Percentiles rank a stretch among this genome's conserved stretches.
Evolutionary conservation across 208 protist genomes (phyloP).

Genomic region (Leishmania braziliensis): DNA sequence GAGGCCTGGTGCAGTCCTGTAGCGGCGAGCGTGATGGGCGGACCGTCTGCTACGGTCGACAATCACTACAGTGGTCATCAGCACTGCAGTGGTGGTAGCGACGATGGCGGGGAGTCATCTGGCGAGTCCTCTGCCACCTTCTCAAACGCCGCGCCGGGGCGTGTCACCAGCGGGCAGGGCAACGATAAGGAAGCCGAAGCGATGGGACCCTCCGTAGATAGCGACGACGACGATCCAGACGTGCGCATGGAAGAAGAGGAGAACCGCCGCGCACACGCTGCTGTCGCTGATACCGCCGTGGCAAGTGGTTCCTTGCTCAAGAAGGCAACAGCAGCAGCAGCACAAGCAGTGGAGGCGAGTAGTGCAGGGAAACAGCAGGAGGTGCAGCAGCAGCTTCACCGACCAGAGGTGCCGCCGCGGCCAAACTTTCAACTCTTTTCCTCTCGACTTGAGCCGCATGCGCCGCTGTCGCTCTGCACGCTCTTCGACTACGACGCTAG

Average conservation of each 20-base stretch:
- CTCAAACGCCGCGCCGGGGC: background rate
- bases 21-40: background rate
- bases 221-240: slow-evolving; percentile 7
- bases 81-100: background rate
- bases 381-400: background rate
- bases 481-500: slow-evolving; percentile 33
- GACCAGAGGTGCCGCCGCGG: slow-evolving; percentile 28
- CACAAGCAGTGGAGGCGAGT: too few relatives aligned
- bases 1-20: background rate
- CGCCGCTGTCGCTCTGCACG: slow-evolving; percentile 33
- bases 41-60: background rate
- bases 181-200: background rate
- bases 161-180: background rate
- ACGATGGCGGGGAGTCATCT: background rate
- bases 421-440: slow-evolving; percentile 46
- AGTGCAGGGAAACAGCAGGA: background rate
- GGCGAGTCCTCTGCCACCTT: background rate
- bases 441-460: slow-evolving; percentile 40
- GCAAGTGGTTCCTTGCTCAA: background rate
- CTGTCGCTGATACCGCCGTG: background rate
- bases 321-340: background rate
- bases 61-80: background rate
- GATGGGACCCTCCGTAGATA: background rate
- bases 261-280: background rate
- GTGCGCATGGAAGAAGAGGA: slow-evolving; percentile 17